These are phyloP conservation scores for Dittrichia graveolens DNA, from an alignment of 129 eudicot species.

Conservation along the genomic window DNA sequence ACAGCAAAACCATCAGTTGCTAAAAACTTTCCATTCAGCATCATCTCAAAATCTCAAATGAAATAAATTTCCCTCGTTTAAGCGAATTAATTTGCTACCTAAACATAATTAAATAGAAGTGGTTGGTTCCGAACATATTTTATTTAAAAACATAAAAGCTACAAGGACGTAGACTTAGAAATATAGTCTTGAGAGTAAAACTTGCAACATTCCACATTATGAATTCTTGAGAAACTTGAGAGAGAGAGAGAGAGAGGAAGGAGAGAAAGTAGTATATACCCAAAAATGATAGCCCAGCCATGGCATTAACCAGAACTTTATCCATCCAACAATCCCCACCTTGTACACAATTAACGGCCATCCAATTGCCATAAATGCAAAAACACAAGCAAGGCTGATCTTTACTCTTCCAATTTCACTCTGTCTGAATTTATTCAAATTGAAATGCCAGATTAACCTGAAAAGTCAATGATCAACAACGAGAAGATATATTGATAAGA, in stretches of 20 bases:
- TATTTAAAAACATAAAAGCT: background rate
- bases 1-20: background rate
- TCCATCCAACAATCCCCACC: conserved; percentile 85
- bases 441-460: conserved; percentile 86
- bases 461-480: conserved; percentile 15
- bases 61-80: background rate
- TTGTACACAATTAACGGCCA: conserved; percentile 85
- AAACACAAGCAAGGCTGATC: conserved; percentile 84
- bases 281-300: conserved; percentile 98
- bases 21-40: background rate
- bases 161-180: background rate
- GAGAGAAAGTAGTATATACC: conserved; percentile 44
- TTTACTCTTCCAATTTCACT: conserved; percentile 71
- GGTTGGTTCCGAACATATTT: background rate
- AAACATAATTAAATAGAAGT: background rate
- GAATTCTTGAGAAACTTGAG: background rate
- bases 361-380: conserved; percentile 84
- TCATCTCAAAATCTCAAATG: background rate
- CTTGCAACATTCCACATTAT: background rate
- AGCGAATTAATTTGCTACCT: background rate
- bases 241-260: background rate
- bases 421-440: conserved; percentile 72
- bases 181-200: conserved; percentile 8
- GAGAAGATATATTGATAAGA: conserved; percentile 7
- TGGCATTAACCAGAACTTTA: conserved; percentile 96